Conservation (phyloP, 23 red algal genomes). For the Gracilaria gracilis region DNA sequence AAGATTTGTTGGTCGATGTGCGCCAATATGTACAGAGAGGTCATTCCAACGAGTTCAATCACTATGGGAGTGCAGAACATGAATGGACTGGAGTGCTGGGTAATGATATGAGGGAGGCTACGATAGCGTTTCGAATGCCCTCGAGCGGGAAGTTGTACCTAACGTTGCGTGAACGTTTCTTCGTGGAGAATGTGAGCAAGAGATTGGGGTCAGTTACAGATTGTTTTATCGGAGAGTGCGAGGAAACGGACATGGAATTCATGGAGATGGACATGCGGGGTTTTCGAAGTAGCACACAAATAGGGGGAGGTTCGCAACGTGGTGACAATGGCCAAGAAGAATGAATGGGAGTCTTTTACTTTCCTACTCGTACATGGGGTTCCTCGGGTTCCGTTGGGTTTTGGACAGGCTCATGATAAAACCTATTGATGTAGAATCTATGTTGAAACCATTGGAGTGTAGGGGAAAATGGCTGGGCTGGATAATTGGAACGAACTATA, state of each 20-base stretch:
- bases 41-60: background rate
- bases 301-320: background rate
- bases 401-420: background rate
- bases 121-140: background rate
- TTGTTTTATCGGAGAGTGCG: background rate
- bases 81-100: background rate
- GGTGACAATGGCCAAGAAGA: too few species aligned
- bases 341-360: too few species aligned
- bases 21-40: background rate
- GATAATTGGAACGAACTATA: background rate
- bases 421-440: background rate
- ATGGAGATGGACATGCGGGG: background rate
- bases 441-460: background rate
- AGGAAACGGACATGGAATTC: background rate
- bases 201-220: background rate
- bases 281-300: background rate
- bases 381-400: background rate
- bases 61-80: background rate
- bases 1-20: background rate
- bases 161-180: background rate
- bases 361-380: too few species aligned
- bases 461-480: background rate
- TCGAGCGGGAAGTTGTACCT: background rate
- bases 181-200: background rate
- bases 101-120: background rate